Evolutionary conservation across 75 land plant genomes (phyloP).

Genomic region (Sequoiadendron giganteum): DNA sequence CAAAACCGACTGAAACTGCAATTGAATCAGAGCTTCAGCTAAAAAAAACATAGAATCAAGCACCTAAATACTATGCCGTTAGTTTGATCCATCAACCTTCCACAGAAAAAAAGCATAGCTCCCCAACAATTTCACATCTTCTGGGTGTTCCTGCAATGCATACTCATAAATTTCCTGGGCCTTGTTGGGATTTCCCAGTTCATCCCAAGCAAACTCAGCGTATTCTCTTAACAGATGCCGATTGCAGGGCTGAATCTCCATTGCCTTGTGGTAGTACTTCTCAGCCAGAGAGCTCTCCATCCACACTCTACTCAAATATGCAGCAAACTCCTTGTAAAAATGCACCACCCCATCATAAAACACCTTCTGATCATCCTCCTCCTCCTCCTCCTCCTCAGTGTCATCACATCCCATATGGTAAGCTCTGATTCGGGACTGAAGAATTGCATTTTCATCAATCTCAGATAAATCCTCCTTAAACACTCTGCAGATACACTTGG

Average conservation of each 20-base stretch:
- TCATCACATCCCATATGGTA: background rate
- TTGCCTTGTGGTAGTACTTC: conserved; percentile 18
- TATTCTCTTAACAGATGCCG: conserved; percentile 8
- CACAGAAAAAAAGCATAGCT: conserved; percentile 22
- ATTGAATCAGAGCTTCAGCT: too few relatives aligned
- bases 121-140: conserved; percentile 15
- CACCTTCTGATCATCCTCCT: background rate
- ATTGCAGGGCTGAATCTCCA: conserved; percentile 16
- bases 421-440: background rate
- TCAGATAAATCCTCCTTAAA: background rate
- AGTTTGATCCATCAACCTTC: conserved; percentile 14
- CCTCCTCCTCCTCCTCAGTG: background rate
- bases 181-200: conserved; percentile 11
- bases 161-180: conserved; percentile 16
- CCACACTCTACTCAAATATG: conserved; percentile 22
- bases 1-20: too few relatives aligned
- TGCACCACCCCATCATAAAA: background rate
- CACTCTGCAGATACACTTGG: background rate
- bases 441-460: background rate
- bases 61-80: background rate
- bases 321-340: conserved; percentile 17
- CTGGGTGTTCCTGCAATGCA: conserved; percentile 17
- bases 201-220: conserved; percentile 14
- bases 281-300: conserved; percentile 17
- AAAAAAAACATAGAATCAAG: too few relatives aligned